Percentiles rank a stretch among this genome's conserved stretches.
phyloP scores from a whole-genome alignment of 2,329 filamentous ascomycete genomes.

The Hortaea sp. region DNA sequence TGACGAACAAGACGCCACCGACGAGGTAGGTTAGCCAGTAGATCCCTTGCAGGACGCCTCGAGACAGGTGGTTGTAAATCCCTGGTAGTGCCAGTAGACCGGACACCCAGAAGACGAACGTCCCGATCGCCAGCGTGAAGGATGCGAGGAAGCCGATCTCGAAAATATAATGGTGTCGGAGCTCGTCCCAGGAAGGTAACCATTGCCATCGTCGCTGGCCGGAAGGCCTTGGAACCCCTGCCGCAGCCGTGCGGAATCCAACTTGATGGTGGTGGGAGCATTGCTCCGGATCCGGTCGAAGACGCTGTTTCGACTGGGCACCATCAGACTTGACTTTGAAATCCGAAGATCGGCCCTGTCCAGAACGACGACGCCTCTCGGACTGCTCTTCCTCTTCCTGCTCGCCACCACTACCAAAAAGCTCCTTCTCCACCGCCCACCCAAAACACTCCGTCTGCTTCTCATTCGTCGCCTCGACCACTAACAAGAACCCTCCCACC shows the following conservation, averaged over 20 bases:
- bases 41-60: constrained; percentile 13
- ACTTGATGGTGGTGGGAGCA: background rate
- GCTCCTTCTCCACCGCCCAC: constrained; percentile 47
- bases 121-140: constrained; percentile 20
- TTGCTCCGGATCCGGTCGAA: too few relatives aligned
- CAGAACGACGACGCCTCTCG: too few relatives aligned
- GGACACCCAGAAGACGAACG: constrained; percentile 16
- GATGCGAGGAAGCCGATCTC: constrained; percentile 23
- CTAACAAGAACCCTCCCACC: constrained; percentile 48
- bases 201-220: constrained; percentile 8
- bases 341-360: too few relatives aligned
- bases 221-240: too few relatives aligned
- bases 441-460: constrained; percentile 54
- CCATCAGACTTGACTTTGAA: too few relatives aligned
- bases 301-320: too few relatives aligned
- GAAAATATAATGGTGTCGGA: constrained; percentile 17
- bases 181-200: constrained; percentile 16
- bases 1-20: constrained; percentile 19
- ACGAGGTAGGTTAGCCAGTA: constrained; percentile 21
- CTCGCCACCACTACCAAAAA: too few relatives aligned
- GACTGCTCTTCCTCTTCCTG: too few relatives aligned
- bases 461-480: constrained; percentile 57
- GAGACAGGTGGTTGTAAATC: constrained; percentile 9
- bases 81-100: constrained; percentile 19
- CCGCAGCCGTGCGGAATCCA: background rate